Conservation (phyloP, 495 filamentous ascomycete genomes). For the Filosporella fistucella region DNA sequence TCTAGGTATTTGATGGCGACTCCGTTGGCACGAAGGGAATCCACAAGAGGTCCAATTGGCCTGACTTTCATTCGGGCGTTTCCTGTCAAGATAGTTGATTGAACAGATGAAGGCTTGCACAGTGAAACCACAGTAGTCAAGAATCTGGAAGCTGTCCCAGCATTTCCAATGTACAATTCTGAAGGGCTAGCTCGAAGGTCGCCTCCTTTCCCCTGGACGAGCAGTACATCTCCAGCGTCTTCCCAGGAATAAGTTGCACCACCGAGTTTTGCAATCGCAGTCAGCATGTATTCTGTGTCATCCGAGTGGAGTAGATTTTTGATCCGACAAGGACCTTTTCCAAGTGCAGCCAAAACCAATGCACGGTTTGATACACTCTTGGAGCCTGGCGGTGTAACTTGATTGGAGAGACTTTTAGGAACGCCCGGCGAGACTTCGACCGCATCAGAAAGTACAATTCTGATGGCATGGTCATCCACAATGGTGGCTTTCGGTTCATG, state of each 20-base stretch:
- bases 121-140: constrained; percentile 89
- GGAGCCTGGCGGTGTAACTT: constrained; percentile 86
- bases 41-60: constrained; percentile 90
- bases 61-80: constrained; percentile 96
- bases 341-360: constrained; percentile 86
- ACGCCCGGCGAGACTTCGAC: constrained; percentile 70
- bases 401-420: constrained; percentile 54
- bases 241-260: constrained; percentile 96
- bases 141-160: constrained; percentile 93
- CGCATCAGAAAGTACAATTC: constrained; percentile 77
- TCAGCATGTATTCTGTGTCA: constrained; percentile 95
- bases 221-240: constrained; percentile 81
- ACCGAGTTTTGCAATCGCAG: constrained; percentile 73
- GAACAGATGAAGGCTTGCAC: constrained; percentile 54
- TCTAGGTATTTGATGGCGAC: constrained; percentile 79
- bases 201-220: constrained; percentile 88
- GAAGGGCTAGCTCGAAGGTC: constrained; percentile 69
- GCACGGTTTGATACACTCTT: constrained; percentile 98
- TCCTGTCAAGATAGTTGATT: constrained; percentile 79
- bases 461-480: constrained; percentile 81
- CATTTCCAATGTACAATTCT: constrained; percentile 91
- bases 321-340: constrained; percentile 80
- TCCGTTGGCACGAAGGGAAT: constrained; percentile 81
- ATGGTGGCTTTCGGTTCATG: constrained; percentile 82
- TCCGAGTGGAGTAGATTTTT: constrained; percentile 93